phyloP scores from a whole-genome alignment of 352 stramenopile species.

The Blastocystis sp. region DNA sequence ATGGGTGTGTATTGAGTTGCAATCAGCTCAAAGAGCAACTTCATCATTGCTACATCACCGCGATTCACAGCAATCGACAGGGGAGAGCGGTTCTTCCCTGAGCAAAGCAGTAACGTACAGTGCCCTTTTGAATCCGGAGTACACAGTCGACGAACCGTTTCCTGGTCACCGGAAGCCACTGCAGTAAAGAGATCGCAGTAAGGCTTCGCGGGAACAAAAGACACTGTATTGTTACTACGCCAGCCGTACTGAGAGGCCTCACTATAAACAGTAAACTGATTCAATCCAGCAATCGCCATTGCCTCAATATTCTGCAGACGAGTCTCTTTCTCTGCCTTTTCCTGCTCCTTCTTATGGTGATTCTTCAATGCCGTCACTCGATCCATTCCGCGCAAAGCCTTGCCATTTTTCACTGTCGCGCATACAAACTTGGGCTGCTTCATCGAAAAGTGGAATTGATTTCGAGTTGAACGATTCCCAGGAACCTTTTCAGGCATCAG shows the following conservation, averaged over 20 bases:
- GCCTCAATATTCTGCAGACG: background rate
- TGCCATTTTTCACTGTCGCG: background rate
- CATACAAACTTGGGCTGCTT: background rate
- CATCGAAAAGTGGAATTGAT: background rate
- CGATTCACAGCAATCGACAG: background rate
- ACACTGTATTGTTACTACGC: background rate
- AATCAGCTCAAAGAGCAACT: conserved; percentile 35
- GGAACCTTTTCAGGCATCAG: background rate
- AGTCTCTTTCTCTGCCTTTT: background rate
- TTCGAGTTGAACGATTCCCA: background rate
- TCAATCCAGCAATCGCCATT: background rate
- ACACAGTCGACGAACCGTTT: background rate
- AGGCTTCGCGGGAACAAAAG: background rate
- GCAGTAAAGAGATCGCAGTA: conserved; percentile 21
- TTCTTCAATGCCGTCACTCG: background rate
- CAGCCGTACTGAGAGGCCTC: background rate
- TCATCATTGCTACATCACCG: background rate
- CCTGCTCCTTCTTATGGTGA: background rate
- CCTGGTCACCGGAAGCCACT: background rate
- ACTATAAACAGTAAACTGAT: background rate
- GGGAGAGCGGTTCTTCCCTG: background rate
- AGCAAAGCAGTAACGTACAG: background rate
- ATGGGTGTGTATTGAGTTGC: conserved; percentile 54
- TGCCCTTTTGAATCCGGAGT: background rate
- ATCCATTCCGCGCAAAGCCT: background rate